Base-by-base conservation (phyloP, 768 basidiomycete species). In the Galerina sulciceps region DNA sequence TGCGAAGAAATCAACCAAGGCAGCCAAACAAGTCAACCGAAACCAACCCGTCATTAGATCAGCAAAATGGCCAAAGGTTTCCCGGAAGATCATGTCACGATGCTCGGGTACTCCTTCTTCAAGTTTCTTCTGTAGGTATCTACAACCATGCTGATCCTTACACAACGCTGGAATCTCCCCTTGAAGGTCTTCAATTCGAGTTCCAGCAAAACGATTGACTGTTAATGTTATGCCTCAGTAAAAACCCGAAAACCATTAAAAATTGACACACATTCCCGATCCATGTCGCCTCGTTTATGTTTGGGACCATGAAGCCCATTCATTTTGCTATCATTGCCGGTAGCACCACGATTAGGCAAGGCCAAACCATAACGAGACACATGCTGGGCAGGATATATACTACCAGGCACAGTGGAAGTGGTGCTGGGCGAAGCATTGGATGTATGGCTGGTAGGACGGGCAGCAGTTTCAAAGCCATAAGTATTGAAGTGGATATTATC, bases 131-230 rank as follows among this genome's bases (percentile, higher is more conserved):
- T 99, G 97, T 57, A 99, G 78, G 71, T 98, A 99, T 36, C 97
- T 87, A 70, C 97, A 99, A 2, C 97, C 97, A 73, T 99, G 96
- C 74, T 99, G 97, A 74, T 99, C 97, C 73, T 99, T 99, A 85
- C 97, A 99, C 15, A 99, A 76, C 0, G 86, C 80, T 13, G 94
- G 87, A 59, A 99, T 96, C 74, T 99, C 96, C 58, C 96, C 96
- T 64, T 91, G 89, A 20, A 99, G 78, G 68, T 99, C 97, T 70
- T 99, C 97, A 53, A 99, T 81, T 42, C 95, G 88, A 31, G 94
- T 96, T 6, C 96, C 96, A 31, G 96, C 90, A 71, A 98, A 99
- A 5, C 97, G 90, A 77, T 99, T 99, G 75, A 96, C 95, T 95
- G 53, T 0, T 40, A 50, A 44, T 52, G 51, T 44, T 31, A 13